These are phyloP conservation scores for Aristolochia fimbriata DNA, from an alignment of 164 flowering plant species.

Conservation along the genomic window DNA sequence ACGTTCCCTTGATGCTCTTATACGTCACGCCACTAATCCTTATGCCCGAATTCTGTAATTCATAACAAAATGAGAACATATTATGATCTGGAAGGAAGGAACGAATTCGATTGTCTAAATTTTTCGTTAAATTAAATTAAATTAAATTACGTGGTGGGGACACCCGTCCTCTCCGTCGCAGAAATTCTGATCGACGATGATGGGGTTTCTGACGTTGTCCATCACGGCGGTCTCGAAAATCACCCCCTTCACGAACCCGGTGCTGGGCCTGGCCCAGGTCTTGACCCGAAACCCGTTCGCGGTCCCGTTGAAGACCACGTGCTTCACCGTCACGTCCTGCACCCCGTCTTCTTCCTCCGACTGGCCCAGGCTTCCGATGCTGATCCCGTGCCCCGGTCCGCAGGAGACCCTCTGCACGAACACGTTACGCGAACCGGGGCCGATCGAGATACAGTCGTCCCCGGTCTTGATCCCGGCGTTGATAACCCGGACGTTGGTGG, in stretches of 20 bases:
- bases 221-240: slow-evolving; percentile 33
- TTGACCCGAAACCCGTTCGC: slow-evolving; percentile 65
- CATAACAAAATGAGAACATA: too few relatives aligned
- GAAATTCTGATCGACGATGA: slow-evolving; percentile 60
- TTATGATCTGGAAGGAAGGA: too few relatives aligned
- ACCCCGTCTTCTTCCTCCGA: slow-evolving; percentile 44
- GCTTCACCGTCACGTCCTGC: slow-evolving; percentile 50
- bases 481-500: slow-evolving; percentile 13
- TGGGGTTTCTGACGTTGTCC: slow-evolving; percentile 46
- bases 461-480: slow-evolving; percentile 9
- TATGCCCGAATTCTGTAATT: slow-evolving; percentile 26
- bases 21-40: slow-evolving; percentile 19
- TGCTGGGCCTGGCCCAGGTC: slow-evolving; percentile 62
- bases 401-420: slow-evolving; percentile 12
- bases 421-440: slow-evolving; percentile 18
- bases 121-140: too few relatives aligned
- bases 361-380: slow-evolving; percentile 69
- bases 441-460: slow-evolving; percentile 24
- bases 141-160: slow-evolving; percentile 33
- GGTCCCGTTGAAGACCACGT: slow-evolving; percentile 30
- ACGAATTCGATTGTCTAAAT: too few relatives aligned
- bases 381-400: slow-evolving; percentile 29
- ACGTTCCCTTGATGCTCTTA: slow-evolving; percentile 16
- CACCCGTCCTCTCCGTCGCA: slow-evolving; percentile 40
- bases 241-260: slow-evolving; percentile 38